Base-by-base conservation (phyloP, 148 eudicot genomes). In the Vaccinium darrowii region DNA sequence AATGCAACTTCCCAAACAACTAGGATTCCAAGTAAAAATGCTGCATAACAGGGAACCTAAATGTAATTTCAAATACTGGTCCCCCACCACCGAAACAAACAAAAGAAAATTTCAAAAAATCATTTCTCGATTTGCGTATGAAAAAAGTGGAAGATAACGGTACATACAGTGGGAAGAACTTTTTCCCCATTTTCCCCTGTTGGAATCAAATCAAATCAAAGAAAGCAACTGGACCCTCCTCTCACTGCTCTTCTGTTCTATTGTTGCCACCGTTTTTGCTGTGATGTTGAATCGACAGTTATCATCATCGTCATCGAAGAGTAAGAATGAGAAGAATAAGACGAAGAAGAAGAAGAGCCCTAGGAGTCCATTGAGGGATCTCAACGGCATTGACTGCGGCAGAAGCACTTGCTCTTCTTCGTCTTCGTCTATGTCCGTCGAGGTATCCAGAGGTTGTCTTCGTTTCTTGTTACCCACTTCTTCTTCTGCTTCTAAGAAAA, bases 361-460 rank as follows among this genome's bases (percentile, higher is more conserved):
- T 6, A 56, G 39, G 13, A 25, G 62, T 78, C 81, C 62, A 23
- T 53, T 78, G 81, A 56, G 12, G 43, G 62, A 78, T 78, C 81
- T 78, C 62, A 53, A 78, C 62, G 60, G 9, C n/a, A 53, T 78
- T 27, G 60, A 49, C 27, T n/a, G 39, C 39, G 21, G 10, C 43
- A 18, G 60, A 56, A 23, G 39, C 39, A 13, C 39, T 53, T 53
- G 54, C 27, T 69, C 74, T n/a, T 77, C 80, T 51, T 52, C 43
- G 15, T 78, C 81, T 53, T 78, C 81, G 15, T 78, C 62, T 14
- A 78, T 78, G 62, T 52, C 81, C 39, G 30, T 78, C 23, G 81
- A 78, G 43, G 81, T 18, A 39, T 30, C 81, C 43, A 78, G 81
- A 78, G 81, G 81, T 25, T 78, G 81, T 78, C 81, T 78, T 27